These are phyloP conservation scores for Barnettozyma siamensis DNA, from an alignment of 805 yeast species.

Conservation along the genomic window DNA sequence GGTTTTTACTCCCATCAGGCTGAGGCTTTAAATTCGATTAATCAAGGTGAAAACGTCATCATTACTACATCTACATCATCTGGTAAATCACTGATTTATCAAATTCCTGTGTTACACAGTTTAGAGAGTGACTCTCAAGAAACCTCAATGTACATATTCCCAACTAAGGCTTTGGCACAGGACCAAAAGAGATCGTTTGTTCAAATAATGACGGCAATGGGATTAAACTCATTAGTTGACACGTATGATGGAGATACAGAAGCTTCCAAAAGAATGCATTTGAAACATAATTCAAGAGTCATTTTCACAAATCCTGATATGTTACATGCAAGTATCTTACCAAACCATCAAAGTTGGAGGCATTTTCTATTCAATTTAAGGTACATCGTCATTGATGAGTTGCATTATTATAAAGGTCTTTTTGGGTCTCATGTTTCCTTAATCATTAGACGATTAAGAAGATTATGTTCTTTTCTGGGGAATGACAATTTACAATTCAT, in stretches of 20 bases:
- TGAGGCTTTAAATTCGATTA: slow-evolving; percentile 59
- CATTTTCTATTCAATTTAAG: slow-evolving; percentile 57
- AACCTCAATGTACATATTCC: slow-evolving; percentile 85
- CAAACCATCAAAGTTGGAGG: slow-evolving; percentile 71
- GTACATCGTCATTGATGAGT: slow-evolving; percentile 75
- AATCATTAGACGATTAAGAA: slow-evolving; percentile 70
- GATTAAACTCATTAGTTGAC: slow-evolving; percentile 50
- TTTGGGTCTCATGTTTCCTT: slow-evolving; percentile 92
- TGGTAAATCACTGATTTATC: slow-evolving; percentile 91
- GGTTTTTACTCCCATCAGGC: slow-evolving; percentile 78
- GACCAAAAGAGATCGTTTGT: slow-evolving; percentile 85
- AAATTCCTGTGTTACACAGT: slow-evolving; percentile 65
- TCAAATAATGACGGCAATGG: slow-evolving; percentile 47
- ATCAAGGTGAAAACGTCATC: slow-evolving; percentile 61
- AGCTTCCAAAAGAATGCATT: slow-evolving; percentile 39
- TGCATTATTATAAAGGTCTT: slow-evolving; percentile 83
- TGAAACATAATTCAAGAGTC: slow-evolving; percentile 64
- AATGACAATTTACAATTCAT: slow-evolving; percentile 58
- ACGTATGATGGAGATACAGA: slow-evolving; percentile 96
- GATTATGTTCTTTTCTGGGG: slow-evolving; percentile 53
- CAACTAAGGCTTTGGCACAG: slow-evolving; percentile 96
- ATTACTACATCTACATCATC: slow-evolving; percentile 95
- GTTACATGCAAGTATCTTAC: slow-evolving; percentile 78
- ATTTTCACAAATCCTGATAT: slow-evolving; percentile 95
- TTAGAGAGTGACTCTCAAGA: slow-evolving; percentile 35